A percentile compares a stretch with the other conserved stretches of the same genome.
Evolutionary conservation across 1,284 basidiomycete genomes (phyloP).

Genomic region (Ceratobasidium sp.): DNA sequence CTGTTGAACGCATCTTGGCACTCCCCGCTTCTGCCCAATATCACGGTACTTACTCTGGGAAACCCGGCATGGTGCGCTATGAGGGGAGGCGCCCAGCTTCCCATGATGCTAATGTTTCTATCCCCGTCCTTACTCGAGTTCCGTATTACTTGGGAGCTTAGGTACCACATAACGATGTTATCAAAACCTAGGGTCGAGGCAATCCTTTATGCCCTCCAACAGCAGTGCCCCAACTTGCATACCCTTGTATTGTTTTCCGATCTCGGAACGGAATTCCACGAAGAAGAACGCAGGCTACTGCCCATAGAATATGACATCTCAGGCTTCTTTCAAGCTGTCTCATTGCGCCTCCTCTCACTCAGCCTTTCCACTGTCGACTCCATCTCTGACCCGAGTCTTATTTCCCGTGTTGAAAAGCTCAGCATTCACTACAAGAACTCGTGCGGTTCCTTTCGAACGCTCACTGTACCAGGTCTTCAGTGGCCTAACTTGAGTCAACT

Average conservation of each 20-base stretch:
- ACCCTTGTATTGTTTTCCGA: not conserved
- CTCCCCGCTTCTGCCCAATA: not conserved
- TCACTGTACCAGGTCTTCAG: not conserved
- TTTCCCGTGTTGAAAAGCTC: not conserved
- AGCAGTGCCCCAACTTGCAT: not conserved
- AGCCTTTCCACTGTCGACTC: not conserved
- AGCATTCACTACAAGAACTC: not conserved
- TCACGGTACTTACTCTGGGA: not conserved
- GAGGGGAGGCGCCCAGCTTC: not conserved
- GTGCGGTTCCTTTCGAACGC: not conserved
- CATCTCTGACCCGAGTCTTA: not conserved
- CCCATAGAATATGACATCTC: not conserved
- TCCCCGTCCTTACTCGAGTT: not conserved
- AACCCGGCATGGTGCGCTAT: not conserved
- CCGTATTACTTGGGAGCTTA: not conserved
- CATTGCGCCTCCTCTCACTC: not conserved
- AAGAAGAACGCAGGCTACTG: not conserved
- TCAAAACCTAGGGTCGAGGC: not conserved
- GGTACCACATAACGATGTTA: not conserved
- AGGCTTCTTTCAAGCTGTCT: not conserved
- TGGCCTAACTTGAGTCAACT: not conserved
- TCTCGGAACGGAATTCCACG: not conserved
- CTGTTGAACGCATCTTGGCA: not conserved
- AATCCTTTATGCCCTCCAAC: not conserved
- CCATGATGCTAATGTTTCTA: not conserved